Conservation (phyloP, 1,284 basidiomycete species). For the Leccinum discolor region DNA sequence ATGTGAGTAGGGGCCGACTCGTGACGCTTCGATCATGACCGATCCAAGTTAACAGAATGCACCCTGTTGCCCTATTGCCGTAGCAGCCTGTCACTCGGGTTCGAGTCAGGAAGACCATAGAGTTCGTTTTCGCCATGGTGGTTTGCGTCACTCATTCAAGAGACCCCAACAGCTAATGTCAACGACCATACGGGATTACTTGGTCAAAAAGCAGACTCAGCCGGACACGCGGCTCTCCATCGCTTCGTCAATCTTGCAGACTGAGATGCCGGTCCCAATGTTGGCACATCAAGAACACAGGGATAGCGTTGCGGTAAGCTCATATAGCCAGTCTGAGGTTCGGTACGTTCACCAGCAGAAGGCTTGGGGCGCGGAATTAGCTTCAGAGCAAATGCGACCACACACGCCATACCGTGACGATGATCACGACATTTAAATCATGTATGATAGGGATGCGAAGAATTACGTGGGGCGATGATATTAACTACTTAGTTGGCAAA, state of each 20-base stretch:
- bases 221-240: slow-evolving; percentile 24
- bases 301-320: slow-evolving; percentile 34
- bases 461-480: background rate
- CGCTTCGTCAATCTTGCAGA: slow-evolving; percentile 27
- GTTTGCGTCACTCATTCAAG: slow-evolving; percentile 2
- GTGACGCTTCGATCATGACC: slow-evolving; percentile 3
- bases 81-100: slow-evolving; percentile 82
- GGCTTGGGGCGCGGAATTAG: slow-evolving; percentile 29
- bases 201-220: slow-evolving; percentile 57
- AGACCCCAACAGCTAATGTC: slow-evolving; percentile 55
- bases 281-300: slow-evolving; percentile 32
- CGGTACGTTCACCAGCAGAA: slow-evolving; percentile 34
- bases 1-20: slow-evolving; percentile 44
- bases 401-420: slow-evolving; percentile 25
- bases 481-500: slow-evolving; percentile 4
- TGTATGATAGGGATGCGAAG: slow-evolving; percentile 16
- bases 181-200: slow-evolving; percentile 66
- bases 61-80: slow-evolving; percentile 77
- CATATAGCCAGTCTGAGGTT: slow-evolving; percentile 28
- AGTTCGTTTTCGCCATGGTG: slow-evolving; percentile 40
- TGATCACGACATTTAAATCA: slow-evolving; percentile 29
- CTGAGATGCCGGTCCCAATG: slow-evolving; percentile 34
- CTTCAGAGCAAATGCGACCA: slow-evolving; percentile 25
- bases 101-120: slow-evolving; percentile 78
- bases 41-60: slow-evolving; percentile 55